Evolutionary conservation across 768 basidiomycete species (phyloP).

Genomic region (Rhodotorula sphaerocarpa): DNA sequence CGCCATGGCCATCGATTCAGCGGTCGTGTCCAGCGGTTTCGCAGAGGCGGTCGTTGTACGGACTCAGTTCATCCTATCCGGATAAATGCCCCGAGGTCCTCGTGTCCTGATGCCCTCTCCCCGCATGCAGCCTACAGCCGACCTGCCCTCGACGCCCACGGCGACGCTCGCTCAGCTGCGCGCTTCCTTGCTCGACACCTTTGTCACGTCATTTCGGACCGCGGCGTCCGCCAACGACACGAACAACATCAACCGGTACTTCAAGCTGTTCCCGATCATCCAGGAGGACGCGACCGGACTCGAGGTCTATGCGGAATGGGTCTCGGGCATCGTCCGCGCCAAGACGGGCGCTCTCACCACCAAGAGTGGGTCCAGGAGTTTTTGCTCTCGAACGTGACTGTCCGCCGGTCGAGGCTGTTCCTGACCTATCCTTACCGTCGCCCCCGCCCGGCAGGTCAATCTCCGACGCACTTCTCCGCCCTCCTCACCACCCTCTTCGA

Average conservation of each 20-base stretch:
- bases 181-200: constrained; percentile 64
- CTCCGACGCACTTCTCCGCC: constrained; percentile 82
- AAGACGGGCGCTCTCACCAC: constrained; percentile 18
- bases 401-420: too few relatives aligned
- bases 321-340: constrained; percentile 49
- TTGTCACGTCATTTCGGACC: constrained; percentile 67
- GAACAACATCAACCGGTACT: constrained; percentile 55
- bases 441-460: constrained; percentile 57
- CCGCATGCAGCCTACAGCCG: constrained; percentile 75
- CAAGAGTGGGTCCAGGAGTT: constrained; percentile 22
- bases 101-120: not conserved
- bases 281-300: constrained; percentile 89
- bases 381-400: not conserved
- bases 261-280: constrained; percentile 92
- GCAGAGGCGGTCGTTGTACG: constrained; percentile 78
- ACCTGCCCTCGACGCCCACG: constrained; percentile 72
- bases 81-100: too few relatives aligned
- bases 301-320: constrained; percentile 83
- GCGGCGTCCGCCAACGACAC: constrained; percentile 52
- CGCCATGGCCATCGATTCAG: constrained; percentile 72
- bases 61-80: constrained; percentile 27
- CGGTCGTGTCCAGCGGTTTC: constrained; percentile 73
- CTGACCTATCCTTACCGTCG: too few relatives aligned
- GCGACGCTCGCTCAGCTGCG: constrained; percentile 72
- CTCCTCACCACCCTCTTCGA: constrained; percentile 86